Evolutionary conservation across 208 protist species (phyloP).

Genomic region (Leishmania braziliensis): DNA sequence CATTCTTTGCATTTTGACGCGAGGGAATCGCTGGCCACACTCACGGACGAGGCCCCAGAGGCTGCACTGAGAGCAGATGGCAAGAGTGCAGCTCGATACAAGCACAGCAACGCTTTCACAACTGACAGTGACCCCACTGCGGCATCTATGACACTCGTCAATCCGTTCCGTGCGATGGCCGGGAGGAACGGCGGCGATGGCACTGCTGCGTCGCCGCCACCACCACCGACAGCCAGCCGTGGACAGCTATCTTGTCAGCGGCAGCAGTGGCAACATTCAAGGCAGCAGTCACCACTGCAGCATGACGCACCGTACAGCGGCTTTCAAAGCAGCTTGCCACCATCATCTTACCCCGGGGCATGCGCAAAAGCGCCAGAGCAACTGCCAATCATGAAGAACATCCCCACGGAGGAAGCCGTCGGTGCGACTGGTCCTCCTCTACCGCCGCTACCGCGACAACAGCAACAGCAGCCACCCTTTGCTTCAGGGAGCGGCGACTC

Average conservation of each 20-base stretch:
- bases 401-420: not conserved
- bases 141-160: not conserved
- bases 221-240: not conserved
- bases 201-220: not conserved
- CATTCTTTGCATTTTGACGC: slow-evolving; percentile 12
- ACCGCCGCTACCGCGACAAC: not conserved
- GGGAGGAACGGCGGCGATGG: not conserved
- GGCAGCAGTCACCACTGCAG: not conserved
- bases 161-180: not conserved
- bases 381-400: not conserved
- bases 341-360: not conserved
- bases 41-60: not conserved
- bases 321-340: not conserved
- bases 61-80: not conserved
- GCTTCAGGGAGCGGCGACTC: not conserved
- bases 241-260: not conserved
- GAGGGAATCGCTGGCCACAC: slow-evolving; percentile 20
- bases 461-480: not conserved
- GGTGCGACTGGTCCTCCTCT: not conserved
- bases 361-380: not conserved
- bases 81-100: not conserved
- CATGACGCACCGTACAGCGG: not conserved
- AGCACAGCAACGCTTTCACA: not conserved
- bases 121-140: not conserved
- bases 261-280: not conserved